Conservation (phyloP, 495 filamentous ascomycete species). For the Aspergillus panamensis region DNA sequence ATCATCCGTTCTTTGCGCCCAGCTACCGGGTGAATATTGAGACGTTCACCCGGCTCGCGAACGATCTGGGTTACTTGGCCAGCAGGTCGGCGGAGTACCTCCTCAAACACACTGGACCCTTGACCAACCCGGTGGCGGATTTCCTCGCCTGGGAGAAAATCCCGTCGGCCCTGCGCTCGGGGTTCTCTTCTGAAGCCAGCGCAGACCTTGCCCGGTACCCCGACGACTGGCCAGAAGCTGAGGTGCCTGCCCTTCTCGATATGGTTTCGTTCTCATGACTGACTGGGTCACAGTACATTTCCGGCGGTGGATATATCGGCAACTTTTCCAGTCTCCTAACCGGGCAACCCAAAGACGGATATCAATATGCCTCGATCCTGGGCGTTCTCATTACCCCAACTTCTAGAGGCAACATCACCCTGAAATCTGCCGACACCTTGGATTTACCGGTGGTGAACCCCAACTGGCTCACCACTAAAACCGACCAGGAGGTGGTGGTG, state of each 20-base stretch:
- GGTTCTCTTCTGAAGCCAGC: constrained; percentile 22
- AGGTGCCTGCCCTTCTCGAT: constrained; percentile 24
- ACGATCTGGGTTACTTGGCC: constrained; percentile 14
- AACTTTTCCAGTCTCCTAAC: constrained; percentile 42
- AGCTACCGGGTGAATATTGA: constrained; percentile 39
- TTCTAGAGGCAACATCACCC: constrained; percentile 53
- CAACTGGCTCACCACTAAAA: constrained; percentile 50
- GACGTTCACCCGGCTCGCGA: constrained; percentile 28
- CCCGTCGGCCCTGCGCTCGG: constrained; percentile 18
- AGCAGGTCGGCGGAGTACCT: constrained; percentile 14
- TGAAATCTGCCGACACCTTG: constrained; percentile 36
- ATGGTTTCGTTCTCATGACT: not conserved
- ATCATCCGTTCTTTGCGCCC: constrained; percentile 39
- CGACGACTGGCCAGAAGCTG: constrained; percentile 58
- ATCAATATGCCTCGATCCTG: constrained; percentile 47
- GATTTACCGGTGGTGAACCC: constrained; percentile 54
- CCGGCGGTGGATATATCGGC: constrained; percentile 34
- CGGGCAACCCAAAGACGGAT: constrained; percentile 34
- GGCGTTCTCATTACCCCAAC: constrained; percentile 43
- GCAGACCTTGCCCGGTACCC: constrained; percentile 41
- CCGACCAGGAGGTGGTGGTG: constrained; percentile 52
- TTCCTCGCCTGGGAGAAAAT: constrained; percentile 50
- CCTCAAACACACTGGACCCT: constrained; percentile 27
- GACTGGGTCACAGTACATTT: constrained; percentile 25
- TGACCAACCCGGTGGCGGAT: constrained; percentile 44